Evolutionary conservation across 2,329 filamentous ascomycete genomes (phyloP).

Genomic region (Orbilia blumenaviensis): DNA sequence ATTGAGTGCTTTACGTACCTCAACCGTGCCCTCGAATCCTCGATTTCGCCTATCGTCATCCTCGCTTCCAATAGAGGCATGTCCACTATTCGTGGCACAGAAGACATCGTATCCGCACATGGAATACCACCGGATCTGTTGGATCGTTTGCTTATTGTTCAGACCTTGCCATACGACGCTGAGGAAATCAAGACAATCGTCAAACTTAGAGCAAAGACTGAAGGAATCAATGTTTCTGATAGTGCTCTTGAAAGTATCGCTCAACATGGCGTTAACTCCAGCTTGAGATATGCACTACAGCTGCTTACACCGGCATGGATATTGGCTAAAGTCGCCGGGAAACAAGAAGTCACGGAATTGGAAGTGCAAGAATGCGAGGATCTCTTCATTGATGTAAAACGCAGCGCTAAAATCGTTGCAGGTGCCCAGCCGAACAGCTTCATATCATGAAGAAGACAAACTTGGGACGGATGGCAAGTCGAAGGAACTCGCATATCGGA

Average conservation of each 20-base stretch:
- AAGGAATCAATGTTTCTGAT: slow-evolving; percentile 80
- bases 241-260: slow-evolving; percentile 86
- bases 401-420: slow-evolving; percentile 76
- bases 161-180: slow-evolving; percentile 85
- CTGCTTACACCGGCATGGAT: slow-evolving; percentile 81
- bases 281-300: slow-evolving; percentile 90
- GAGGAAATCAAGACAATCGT: slow-evolving; percentile 95
- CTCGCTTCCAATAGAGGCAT: slow-evolving; percentile 96
- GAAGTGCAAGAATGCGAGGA: slow-evolving; percentile 76
- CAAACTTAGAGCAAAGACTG: slow-evolving; percentile 80
- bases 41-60: slow-evolving; percentile 95
- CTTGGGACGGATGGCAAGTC: slow-evolving; percentile 2
- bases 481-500: neutral
- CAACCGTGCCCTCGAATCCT: slow-evolving; percentile 94
- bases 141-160: slow-evolving; percentile 91
- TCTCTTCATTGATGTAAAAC: slow-evolving; percentile 81
- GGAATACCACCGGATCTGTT: slow-evolving; percentile 94
- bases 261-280: slow-evolving; percentile 86
- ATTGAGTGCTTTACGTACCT: slow-evolving; percentile 99
- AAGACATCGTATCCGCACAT: slow-evolving; percentile 84
- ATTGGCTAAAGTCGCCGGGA: slow-evolving; percentile 60
- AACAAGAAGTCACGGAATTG: slow-evolving; percentile 80
- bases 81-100: slow-evolving; percentile 88
- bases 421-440: slow-evolving; percentile 62
- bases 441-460: slow-evolving; percentile 46